Evolutionary conservation across 2,329 filamentous ascomycete genomes (phyloP).

Genomic region (Nemania sp.): DNA sequence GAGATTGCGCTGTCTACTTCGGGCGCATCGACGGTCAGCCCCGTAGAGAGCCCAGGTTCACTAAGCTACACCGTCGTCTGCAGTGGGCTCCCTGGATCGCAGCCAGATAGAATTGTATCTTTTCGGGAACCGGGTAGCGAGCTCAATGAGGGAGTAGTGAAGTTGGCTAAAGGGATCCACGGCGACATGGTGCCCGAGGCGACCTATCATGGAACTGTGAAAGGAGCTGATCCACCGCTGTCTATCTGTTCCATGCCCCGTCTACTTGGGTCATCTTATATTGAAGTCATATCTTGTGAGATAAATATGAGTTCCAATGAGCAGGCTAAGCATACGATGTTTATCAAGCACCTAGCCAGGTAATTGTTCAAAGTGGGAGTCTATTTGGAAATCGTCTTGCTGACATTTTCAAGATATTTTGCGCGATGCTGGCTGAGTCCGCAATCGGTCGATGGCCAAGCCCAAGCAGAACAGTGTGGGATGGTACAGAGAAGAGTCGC

Average conservation of each 20-base stretch:
- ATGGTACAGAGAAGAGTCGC: constrained; percentile 26
- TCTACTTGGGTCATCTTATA: constrained; percentile 32
- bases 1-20: constrained; percentile 16
- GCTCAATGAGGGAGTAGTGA: constrained; percentile 23
- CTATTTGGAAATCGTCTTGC: neutral
- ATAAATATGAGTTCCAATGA: constrained; percentile 27
- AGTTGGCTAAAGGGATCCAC: constrained; percentile 34
- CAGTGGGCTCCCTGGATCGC: neutral
- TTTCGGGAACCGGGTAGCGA: constrained; percentile 21
- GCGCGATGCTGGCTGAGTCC: constrained; percentile 32
- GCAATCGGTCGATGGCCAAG: constrained; percentile 13
- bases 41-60: constrained; percentile 35
- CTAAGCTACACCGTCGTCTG: constrained; percentile 38
- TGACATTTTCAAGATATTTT: constrained; percentile 32
- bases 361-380: constrained; percentile 8
- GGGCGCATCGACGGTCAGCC: constrained; percentile 25
- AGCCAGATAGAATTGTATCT: constrained; percentile 19
- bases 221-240: constrained; percentile 34
- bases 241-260: constrained; percentile 28
- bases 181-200: constrained; percentile 34
- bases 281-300: constrained; percentile 30
- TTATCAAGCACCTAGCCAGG: constrained; percentile 22
- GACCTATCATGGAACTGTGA: constrained; percentile 29
- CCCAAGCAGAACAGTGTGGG: constrained; percentile 2
- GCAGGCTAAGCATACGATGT: constrained; percentile 18